Percentiles rank a stretch among this genome's conserved stretches.
These are phyloP conservation scores for Fusarium albosuccineum DNA, from an alignment of 2,329 filamentous ascomycete species.

Conservation along the genomic window DNA sequence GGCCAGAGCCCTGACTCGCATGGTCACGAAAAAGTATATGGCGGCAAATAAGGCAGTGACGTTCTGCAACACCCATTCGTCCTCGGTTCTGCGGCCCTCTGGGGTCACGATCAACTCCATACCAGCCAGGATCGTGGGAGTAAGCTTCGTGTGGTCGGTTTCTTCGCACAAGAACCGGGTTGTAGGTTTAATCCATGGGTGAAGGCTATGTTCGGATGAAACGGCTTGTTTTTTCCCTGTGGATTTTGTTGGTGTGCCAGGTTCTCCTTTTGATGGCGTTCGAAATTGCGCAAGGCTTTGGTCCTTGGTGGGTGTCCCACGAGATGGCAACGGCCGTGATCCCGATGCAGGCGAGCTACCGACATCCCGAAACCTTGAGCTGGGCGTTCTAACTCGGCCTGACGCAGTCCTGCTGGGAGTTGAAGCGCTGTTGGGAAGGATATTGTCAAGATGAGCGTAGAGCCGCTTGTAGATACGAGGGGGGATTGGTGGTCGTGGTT, in stretches of 20 bases:
- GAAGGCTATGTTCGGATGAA: slow-evolving; percentile 56
- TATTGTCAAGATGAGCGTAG: slow-evolving; percentile 82
- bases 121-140: slow-evolving; percentile 81
- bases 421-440: slow-evolving; percentile 65
- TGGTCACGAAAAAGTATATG: slow-evolving; percentile 71
- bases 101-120: slow-evolving; percentile 69
- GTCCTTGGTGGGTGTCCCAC: slow-evolving; percentile 62
- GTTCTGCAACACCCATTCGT: slow-evolving; percentile 64
- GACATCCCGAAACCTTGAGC: slow-evolving; percentile 48
- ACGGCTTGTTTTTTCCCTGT: slow-evolving; percentile 48
- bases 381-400: slow-evolving; percentile 50
- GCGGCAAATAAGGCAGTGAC: slow-evolving; percentile 69
- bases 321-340: slow-evolving; percentile 53
- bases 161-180: slow-evolving; percentile 74
- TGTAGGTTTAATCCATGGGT: slow-evolving; percentile 77
- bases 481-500: slow-evolving; percentile 80
- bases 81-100: slow-evolving; percentile 58
- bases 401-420: slow-evolving; percentile 48
- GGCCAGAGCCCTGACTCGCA: slow-evolving; percentile 60
- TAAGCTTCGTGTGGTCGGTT: slow-evolving; percentile 71
- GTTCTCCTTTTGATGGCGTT: slow-evolving; percentile 48
- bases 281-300: slow-evolving; percentile 59
- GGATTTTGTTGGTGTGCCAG: slow-evolving; percentile 59
- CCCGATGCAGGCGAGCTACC: slow-evolving; percentile 45
- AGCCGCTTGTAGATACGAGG: slow-evolving; percentile 87